Conservation (phyloP, 2,329 filamentous ascomycete genomes). For the Sphaerulina musiva region DNA sequence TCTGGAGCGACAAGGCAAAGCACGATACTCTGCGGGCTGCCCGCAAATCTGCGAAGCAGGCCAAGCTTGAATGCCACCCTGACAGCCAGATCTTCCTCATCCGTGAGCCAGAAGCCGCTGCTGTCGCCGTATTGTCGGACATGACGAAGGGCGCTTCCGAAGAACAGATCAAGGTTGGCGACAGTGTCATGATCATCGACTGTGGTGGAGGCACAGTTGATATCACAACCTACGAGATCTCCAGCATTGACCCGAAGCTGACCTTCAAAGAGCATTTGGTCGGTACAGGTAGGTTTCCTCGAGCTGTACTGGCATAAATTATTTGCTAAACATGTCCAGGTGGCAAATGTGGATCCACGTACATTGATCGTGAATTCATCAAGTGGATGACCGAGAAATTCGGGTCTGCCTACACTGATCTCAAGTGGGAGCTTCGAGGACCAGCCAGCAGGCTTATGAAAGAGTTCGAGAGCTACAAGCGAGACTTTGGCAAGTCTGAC, state of each 20-base stretch:
- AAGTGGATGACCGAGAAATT: constrained; percentile 13
- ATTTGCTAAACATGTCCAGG: background rate
- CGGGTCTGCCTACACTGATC: constrained; percentile 1
- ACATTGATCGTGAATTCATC: constrained; percentile 16
- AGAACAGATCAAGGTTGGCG: constrained; percentile 2
- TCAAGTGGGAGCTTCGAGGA: constrained; percentile 6
- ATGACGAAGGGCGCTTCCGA: constrained; percentile 1
- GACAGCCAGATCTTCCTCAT: constrained; percentile 47
- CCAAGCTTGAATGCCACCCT: constrained; percentile 49
- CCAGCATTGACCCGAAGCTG: background rate
- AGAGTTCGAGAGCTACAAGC: constrained; percentile 12
- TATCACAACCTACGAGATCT: constrained; percentile 13
- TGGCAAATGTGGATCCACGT: constrained; percentile 18
- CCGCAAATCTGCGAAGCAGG: constrained; percentile 66
- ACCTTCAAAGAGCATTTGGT: constrained; percentile 12
- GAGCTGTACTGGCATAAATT: background rate
- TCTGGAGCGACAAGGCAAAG: constrained; percentile 74
- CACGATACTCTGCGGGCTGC: constrained; percentile 69
- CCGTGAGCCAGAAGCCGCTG: constrained; percentile 69
- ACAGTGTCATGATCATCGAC: constrained; percentile 15
- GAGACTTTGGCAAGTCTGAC: constrained; percentile 8
- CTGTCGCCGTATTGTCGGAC: constrained; percentile 40
- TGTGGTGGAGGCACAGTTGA: constrained; percentile 18
- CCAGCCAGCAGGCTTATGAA: constrained; percentile 14
- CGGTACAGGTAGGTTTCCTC: constrained; percentile 4